Evolutionary conservation across 2,329 filamentous ascomycete species (phyloP), one percentile per base, ranked within the genome.

Genomic region (Penicillium corylophilum): DNA sequence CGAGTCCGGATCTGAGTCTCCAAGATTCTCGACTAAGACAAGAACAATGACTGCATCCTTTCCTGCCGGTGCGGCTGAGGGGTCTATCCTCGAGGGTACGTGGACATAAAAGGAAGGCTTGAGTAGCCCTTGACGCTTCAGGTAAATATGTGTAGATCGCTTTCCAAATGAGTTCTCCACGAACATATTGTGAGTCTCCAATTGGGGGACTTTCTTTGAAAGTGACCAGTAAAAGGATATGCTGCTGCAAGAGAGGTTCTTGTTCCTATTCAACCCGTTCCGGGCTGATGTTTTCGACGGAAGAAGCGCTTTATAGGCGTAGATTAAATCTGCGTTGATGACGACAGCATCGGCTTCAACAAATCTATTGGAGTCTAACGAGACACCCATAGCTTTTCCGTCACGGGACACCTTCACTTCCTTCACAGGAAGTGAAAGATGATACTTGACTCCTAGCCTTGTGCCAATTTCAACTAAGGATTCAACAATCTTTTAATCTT

Each of bases 131-230:
- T 33, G 12, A 15, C 15, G 39, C 3, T 48, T 22, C 39, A 41
- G 18, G 24, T 44, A 48, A 12, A 51, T 28, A 9, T 44, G 38
- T 20, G 31, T 26, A 15, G 26, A 48, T 22, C 22, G 26, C 4
- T 44, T 16, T 18, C 39, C 44, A 35, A 18, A 48, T 4, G 44
- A 40, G 10, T 43, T 18, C 35, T 35, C 50, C 29, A 51, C 44
- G n/a, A 51, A 51, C 38, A 51, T 51, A 16, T 51, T 51, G 20
- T 51, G 50, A 29, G 44, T 48, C 23, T 48, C 44, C n/a, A 51
- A 23, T 18, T 48, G 44, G 12, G 44, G 50, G 3, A 51, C 20
- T 28, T 24, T 23, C 8, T 44, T 15, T 4, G 39, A 35, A 13
- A 51, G 29, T 16, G 50, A 28, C 50, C 50, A 51, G 44, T 48